Base-by-base conservation (phyloP, 2,329 filamentous ascomycete genomes). In the Penicillium sp. region DNA sequence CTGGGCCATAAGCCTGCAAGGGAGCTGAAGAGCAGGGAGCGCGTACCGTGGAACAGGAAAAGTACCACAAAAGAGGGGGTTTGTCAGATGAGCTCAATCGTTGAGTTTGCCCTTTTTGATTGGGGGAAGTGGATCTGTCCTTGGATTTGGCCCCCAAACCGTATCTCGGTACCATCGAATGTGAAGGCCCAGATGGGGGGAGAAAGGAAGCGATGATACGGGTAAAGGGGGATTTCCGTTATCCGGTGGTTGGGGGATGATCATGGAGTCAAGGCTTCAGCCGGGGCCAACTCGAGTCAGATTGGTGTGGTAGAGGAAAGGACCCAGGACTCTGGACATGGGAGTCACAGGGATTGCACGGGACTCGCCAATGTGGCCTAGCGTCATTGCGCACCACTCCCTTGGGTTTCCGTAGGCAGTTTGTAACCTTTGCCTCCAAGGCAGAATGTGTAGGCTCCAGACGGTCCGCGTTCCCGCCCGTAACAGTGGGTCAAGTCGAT, bases 401-500 rank as follows among this genome's bases (percentile, higher is more conserved):
- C 39, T 41, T 41, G 39, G 39, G 39, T 21, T 13, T 41, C 7
- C 21, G n/a, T 19, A 21, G 7, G 21, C 27, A 1, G 24, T 26
- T 26, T 9, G 26, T n/a, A n/a, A 8, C 8, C 16, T 19, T 27
- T 53, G 31, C 27, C 27, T 29, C 9, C 27, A 10, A 29, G 27
- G 27, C 27, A 29, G 27, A 29, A 10, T 29, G 27, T 29, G 27
- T 53, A 46, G 51, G 51, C 33, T 53, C 51, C 35, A 53, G 52
- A 48, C 52, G 52, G 52, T 47, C 52, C 52, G 52, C 29, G 31
- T 41, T 46, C 52, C 52, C 52, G 52, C 44, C 45, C 44, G 52
- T 24, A 14, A 43, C 26, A 19, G 50, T 37, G 50, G 29, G 39
- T 37, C 41, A 24, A n/a, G 29, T 45, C 29, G 50, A 44, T 46